Evolutionary conservation across 2,329 filamentous ascomycete genomes (phyloP), one percentile per base, ranked within the genome.

Genomic region (Aspergillus sp.): DNA sequence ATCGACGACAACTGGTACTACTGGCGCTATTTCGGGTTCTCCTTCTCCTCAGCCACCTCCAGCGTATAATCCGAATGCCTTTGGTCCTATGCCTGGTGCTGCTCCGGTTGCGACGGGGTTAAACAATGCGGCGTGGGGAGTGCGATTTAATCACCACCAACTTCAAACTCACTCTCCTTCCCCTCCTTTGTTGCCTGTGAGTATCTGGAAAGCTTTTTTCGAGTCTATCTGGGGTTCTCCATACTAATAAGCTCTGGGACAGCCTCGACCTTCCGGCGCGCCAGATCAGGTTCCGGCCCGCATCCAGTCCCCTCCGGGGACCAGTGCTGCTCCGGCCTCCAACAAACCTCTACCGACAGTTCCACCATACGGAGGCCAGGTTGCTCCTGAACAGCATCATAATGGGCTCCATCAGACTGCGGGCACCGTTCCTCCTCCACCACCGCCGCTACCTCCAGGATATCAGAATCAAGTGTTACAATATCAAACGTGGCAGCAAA

Each of bases 101-200:
- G 29, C 56, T 44, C 54, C 27, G 54, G 49, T 42, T 44, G 36
- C 36, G 36, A 39, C 41, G 26, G 48, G 45, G 5, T 12, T 57
- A 26, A 64, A 71, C 52, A 67, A 67, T 9, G 60, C 64, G 10
- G 55, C 56, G 10, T 73, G 70, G 71, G 71, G 70, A 28, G 69
- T 72, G 41, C 64, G 64, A 45, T 73, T 69, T 50, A 71, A 70
- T 48, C 63, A 55, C 10, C 44, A 61, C 42, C 63, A 29, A 42
- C 62, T 62, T 35, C 56, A 59, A 42, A 45, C 53, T 46, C 55
- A 53, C 46, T 52, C 51, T 7, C 51, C 58, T 29, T 51, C 54
- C 27, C 57, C 60, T 34, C 67, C 64, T 26, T 63, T 67, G 28
- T 55, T 71, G 26, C 68, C 68, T 8, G 68, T 70, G 59, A 51